These are phyloP conservation scores for Starmerella davenportii DNA, from an alignment of 805 yeast genomes.

Conservation along the genomic window DNA sequence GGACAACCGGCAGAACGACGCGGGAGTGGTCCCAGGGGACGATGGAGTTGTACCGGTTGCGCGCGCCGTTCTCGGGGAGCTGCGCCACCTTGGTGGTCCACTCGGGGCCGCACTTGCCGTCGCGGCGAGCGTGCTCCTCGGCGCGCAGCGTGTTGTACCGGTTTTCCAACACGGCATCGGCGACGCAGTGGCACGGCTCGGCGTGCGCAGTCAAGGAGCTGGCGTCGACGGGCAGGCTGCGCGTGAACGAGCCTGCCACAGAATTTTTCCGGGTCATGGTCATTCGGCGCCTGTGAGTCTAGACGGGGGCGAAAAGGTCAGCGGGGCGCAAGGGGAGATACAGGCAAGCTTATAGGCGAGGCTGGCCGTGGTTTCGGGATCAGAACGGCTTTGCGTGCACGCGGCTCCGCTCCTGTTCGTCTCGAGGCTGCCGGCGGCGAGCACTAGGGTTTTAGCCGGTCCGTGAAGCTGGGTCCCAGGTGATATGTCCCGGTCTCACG, in stretches of 20 bases:
- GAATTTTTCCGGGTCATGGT: background rate
- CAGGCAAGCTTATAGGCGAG: too few relatives aligned
- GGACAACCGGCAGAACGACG: slow-evolving; percentile 26
- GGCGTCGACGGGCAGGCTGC: slow-evolving; percentile 15
- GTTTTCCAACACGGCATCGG: slow-evolving; percentile 17
- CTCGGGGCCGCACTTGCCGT: slow-evolving; percentile 16
- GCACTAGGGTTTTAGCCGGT: too few relatives aligned
- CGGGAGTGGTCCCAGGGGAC: slow-evolving; percentile 49
- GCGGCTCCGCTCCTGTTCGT: too few relatives aligned
- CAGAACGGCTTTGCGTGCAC: too few relatives aligned
- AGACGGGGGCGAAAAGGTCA: too few relatives aligned
- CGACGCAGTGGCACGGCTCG: slow-evolving; percentile 18
- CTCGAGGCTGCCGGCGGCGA: too few relatives aligned
- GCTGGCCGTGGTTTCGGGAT: too few relatives aligned
- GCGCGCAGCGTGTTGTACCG: slow-evolving; percentile 17
- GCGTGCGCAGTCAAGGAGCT: slow-evolving; percentile 8
- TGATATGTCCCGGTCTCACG: too few relatives aligned
- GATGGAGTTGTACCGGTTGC: slow-evolving; percentile 47
- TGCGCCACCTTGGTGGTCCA: slow-evolving; percentile 16
- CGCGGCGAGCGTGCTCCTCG: slow-evolving; percentile 20
- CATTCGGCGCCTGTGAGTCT: too few relatives aligned
- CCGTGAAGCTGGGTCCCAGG: too few relatives aligned
- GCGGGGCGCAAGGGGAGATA: too few relatives aligned
- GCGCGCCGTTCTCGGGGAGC: slow-evolving; percentile 13
- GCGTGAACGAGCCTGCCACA: background rate